Evolutionary conservation across 2,329 filamentous ascomycete species (phyloP).

Genomic region (Trichoderma sp.): DNA sequence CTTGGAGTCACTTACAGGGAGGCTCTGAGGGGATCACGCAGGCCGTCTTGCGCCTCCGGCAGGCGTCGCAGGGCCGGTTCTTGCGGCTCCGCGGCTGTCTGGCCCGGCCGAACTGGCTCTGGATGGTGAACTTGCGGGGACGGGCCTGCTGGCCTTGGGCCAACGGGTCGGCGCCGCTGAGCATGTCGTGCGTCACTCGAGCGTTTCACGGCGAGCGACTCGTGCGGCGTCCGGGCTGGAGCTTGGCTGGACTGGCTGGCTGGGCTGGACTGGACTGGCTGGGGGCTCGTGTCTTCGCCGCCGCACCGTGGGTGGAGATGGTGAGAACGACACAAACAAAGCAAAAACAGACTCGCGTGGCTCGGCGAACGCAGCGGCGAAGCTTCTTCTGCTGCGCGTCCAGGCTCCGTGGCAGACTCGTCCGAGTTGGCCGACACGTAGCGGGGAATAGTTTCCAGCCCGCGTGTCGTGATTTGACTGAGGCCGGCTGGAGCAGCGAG

Average conservation of each 20-base stretch:
- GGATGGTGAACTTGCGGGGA: conserved; percentile 47
- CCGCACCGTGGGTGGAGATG: conserved; percentile 24
- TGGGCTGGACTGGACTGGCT: conserved; percentile 14
- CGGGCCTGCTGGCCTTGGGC: conserved; percentile 21
- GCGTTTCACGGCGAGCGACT: conserved; percentile 1
- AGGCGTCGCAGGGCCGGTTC: conserved; percentile 52
- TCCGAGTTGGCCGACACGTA: conserved; percentile 18
- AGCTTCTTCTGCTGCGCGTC: not conserved
- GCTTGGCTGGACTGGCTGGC: not conserved
- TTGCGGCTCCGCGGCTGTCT: conserved; percentile 50
- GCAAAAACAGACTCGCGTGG: conserved; percentile 5
- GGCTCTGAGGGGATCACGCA: conserved; percentile 50
- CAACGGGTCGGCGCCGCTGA: conserved; percentile 21
- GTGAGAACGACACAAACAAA: not conserved
- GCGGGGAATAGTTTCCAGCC: conserved; percentile 3
- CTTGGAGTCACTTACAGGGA: conserved; percentile 45
- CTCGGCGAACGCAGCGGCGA: conserved; percentile 23
- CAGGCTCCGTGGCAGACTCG: not conserved
- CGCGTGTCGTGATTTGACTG: not conserved
- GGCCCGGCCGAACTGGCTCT: conserved; percentile 48
- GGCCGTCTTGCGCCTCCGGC: conserved; percentile 51
- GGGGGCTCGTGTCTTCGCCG: conserved; percentile 13
- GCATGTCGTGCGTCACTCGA: conserved; percentile 1
- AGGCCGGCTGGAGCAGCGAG: not conserved
- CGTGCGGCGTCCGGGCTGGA: not conserved